Evolutionary conservation across 1,139 yeast species (phyloP).

Genomic region (Suhomyces chickasaworum): DNA sequence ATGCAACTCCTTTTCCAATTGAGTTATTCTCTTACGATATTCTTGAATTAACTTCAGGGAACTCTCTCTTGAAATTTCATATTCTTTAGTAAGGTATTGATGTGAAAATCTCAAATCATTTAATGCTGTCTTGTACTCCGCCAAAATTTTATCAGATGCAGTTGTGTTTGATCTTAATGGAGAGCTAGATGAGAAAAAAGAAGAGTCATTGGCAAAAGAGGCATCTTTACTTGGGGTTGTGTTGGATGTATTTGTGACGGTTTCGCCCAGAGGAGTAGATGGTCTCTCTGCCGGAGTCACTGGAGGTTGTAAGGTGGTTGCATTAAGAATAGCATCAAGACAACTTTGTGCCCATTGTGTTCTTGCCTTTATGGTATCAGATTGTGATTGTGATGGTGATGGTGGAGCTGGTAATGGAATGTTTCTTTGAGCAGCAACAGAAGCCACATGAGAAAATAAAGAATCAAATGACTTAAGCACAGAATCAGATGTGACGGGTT

Average conservation of each 20-base stretch:
- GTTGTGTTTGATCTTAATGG: slow-evolving; percentile 20
- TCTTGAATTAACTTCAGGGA: slow-evolving; percentile 51
- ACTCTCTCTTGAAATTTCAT: slow-evolving; percentile 56
- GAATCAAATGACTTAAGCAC: slow-evolving; percentile 39
- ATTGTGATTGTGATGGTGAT: slow-evolving; percentile 20
- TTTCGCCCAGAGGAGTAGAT: slow-evolving; percentile 3
- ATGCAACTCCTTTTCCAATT: slow-evolving; percentile 44
- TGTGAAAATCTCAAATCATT: slow-evolving; percentile 66
- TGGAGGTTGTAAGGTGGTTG: slow-evolving; percentile 3
- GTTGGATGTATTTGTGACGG: not conserved
- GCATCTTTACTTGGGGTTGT: slow-evolving; percentile 6
- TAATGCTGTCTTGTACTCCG: slow-evolving; percentile 56
- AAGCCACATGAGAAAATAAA: slow-evolving; percentile 54
- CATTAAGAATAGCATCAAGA: slow-evolving; percentile 39
- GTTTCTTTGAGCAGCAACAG: slow-evolving; percentile 54
- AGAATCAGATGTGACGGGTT: slow-evolving; percentile 13
- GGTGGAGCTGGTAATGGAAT: slow-evolving; percentile 52
- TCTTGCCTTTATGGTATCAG: slow-evolving; percentile 35
- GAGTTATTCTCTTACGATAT: slow-evolving; percentile 46
- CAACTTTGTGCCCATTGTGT: slow-evolving; percentile 58
- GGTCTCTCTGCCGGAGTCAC: slow-evolving; percentile 5
- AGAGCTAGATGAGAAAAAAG: slow-evolving; percentile 29
- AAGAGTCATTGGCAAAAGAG: slow-evolving; percentile 23
- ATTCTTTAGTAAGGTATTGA: slow-evolving; percentile 61
- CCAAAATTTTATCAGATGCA: slow-evolving; percentile 31